These are phyloP conservation scores for Tillandsia fasciculata DNA, from an alignment of 176 grass and related monocot species.

Conservation along the genomic window DNA sequence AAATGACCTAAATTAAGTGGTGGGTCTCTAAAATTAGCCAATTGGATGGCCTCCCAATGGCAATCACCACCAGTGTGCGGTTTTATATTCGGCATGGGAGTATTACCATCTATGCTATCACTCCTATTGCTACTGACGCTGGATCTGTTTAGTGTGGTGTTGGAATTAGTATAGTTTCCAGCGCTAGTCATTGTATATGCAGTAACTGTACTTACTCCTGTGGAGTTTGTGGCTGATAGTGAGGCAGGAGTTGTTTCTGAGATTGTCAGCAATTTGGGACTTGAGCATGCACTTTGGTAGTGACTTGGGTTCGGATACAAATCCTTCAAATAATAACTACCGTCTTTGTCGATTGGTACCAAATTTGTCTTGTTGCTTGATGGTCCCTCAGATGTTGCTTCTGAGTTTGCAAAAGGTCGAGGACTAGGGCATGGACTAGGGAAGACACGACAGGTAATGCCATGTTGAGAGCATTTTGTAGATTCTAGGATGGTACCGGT, in stretches of 20 bases:
- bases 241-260: not conserved
- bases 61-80: not conserved
- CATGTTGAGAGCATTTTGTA: not conserved
- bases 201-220: not conserved
- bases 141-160: not conserved
- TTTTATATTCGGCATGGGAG: not conserved
- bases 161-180: not conserved
- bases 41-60: not conserved
- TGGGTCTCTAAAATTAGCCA: not conserved
- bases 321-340: not conserved
- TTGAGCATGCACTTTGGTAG: not conserved
- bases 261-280: slow-evolving; percentile 3
- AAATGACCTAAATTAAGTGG: not conserved
- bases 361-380: not conserved
- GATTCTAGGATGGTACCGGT: not conserved
- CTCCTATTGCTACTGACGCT: not conserved
- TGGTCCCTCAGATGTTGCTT: not conserved
- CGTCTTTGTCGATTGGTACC: not conserved
- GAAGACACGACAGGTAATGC: not conserved
- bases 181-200: not conserved
- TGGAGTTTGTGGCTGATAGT: not conserved
- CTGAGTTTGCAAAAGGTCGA: not conserved
- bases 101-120: not conserved
- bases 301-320: not conserved
- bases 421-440: not conserved